These are phyloP conservation scores for Solanum tarapatanum DNA, from an alignment of 257 asterid genomes.

Conservation along the genomic window DNA sequence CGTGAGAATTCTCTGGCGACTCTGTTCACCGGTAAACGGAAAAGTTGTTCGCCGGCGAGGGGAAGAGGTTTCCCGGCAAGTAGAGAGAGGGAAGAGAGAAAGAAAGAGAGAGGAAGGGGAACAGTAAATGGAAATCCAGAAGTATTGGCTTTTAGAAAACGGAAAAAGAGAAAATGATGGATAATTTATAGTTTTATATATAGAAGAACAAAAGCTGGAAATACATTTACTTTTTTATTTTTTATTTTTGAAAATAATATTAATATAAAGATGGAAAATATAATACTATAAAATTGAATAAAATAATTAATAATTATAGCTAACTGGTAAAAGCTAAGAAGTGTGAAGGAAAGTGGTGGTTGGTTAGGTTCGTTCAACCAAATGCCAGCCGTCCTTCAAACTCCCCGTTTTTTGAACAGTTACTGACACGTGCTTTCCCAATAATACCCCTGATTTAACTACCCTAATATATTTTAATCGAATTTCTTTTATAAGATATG, in stretches of 20 bases:
- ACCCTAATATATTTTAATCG: too few relatives aligned
- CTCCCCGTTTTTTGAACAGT: slow-evolving; percentile 17
- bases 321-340: slow-evolving; percentile 18
- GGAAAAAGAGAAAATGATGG: slow-evolving; percentile 31
- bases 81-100: slow-evolving; percentile 17
- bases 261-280: background rate
- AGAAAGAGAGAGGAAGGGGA: slow-evolving; percentile 6
- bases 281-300: background rate
- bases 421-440: background rate
- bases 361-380: slow-evolving; percentile 77
- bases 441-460: background rate
- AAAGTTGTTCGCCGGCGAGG: slow-evolving; percentile 14
- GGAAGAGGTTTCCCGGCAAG: slow-evolving; percentile 34
- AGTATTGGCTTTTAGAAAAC: slow-evolving; percentile 46
- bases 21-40: slow-evolving; percentile 24
- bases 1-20: slow-evolving; percentile 2
- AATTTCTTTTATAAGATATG: too few relatives aligned
- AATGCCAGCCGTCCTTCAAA: slow-evolving; percentile 32
- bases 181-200: slow-evolving; percentile 39
- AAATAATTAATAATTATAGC: background rate
- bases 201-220: background rate
- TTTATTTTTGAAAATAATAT: background rate
- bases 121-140: slow-evolving; percentile 43
- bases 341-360: slow-evolving; percentile 50
- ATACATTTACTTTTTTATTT: background rate